Percentiles rank a stretch among this genome's conserved stretches.
Evolutionary conservation across 805 yeast genomes (phyloP).

Genomic region (Candida odintsovae): DNA sequence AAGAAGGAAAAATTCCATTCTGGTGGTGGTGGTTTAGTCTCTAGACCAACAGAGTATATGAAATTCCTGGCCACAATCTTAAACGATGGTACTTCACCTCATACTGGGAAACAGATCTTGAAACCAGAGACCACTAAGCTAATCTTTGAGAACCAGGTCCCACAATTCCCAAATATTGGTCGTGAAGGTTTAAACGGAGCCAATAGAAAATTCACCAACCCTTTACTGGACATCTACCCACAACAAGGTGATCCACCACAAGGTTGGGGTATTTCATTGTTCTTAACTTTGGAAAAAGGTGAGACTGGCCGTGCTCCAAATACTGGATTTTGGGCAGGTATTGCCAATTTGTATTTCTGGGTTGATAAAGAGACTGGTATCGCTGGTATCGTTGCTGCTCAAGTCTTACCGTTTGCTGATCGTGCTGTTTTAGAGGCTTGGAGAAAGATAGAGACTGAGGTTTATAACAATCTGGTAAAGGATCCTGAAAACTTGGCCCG

Average conservation of each 20-base stretch:
- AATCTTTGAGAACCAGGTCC: constrained; percentile 16
- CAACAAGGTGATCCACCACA: constrained; percentile 21
- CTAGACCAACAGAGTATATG: constrained; percentile 30
- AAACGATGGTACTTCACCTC: constrained; percentile 30
- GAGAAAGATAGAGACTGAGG: constrained; percentile 15
- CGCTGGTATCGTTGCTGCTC: constrained; percentile 35
- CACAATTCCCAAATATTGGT: constrained; percentile 1
- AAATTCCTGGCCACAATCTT: constrained; percentile 31
- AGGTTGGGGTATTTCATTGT: constrained; percentile 29
- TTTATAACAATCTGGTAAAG: constrained; percentile 3
- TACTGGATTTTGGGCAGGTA: constrained; percentile 36
- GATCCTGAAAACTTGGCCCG: neutral
- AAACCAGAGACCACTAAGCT: constrained; percentile 23
- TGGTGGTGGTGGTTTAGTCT: constrained; percentile 37
- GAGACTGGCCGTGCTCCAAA: constrained; percentile 33
- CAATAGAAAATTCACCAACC: constrained; percentile 10
- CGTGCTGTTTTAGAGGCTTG: constrained; percentile 13
- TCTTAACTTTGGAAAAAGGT: constrained; percentile 22
- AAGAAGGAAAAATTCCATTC: constrained; percentile 11
- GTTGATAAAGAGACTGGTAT: constrained; percentile 32
- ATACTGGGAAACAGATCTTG: constrained; percentile 17
- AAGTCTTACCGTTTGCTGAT: constrained; percentile 32
- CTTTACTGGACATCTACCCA: constrained; percentile 19
- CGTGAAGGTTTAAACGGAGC: constrained; percentile 11
- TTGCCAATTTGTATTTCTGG: constrained; percentile 36